phyloP scores from a whole-genome alignment of 495 filamentous ascomycete genomes.

The Sporormia fimetaria region DNA sequence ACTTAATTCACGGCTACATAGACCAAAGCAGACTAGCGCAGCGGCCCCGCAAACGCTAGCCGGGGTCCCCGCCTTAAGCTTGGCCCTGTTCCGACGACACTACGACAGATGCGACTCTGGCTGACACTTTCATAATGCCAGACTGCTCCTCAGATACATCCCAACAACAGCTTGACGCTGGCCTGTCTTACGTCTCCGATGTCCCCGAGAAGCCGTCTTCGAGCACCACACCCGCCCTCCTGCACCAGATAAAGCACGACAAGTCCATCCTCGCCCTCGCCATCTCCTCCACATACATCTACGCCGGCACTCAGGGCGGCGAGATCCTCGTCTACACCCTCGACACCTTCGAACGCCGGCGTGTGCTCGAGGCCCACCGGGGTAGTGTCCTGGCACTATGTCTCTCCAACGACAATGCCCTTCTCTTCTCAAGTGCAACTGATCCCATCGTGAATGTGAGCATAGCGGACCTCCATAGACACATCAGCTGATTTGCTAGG shows the following conservation, averaged over 20 bases:
- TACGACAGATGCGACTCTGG: no score
- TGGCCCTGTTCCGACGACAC: not conserved
- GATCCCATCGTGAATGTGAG: conserved; percentile 86
- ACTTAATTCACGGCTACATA: no score
- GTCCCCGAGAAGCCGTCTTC: not conserved
- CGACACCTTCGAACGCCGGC: conserved; percentile 66
- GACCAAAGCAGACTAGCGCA: no score
- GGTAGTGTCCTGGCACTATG: conserved; percentile 80
- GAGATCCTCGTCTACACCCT: conserved; percentile 87
- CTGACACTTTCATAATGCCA: conserved; percentile 18
- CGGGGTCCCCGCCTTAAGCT: conserved; percentile 3
- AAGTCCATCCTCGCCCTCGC: conserved; percentile 63
- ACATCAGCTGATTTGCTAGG: conserved; percentile 36
- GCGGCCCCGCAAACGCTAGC: conserved; percentile 16
- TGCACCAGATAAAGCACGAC: conserved; percentile 59
- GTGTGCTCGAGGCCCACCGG: conserved; percentile 71
- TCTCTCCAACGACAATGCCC: conserved; percentile 56
- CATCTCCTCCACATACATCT: conserved; percentile 53
- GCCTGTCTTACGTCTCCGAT: no score
- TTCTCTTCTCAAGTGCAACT: conserved; percentile 86
- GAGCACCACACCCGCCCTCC: conserved; percentile 38
- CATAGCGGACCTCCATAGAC: conserved; percentile 27
- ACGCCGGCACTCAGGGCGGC: conserved; percentile 82
- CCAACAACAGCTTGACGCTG: no score
- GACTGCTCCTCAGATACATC: no score